A percentile compares a stretch with the other conserved stretches of the same genome.
Evolutionary conservation across 2,329 filamentous ascomycete genomes (phyloP).

Genomic region (Claviceps monticola): DNA sequence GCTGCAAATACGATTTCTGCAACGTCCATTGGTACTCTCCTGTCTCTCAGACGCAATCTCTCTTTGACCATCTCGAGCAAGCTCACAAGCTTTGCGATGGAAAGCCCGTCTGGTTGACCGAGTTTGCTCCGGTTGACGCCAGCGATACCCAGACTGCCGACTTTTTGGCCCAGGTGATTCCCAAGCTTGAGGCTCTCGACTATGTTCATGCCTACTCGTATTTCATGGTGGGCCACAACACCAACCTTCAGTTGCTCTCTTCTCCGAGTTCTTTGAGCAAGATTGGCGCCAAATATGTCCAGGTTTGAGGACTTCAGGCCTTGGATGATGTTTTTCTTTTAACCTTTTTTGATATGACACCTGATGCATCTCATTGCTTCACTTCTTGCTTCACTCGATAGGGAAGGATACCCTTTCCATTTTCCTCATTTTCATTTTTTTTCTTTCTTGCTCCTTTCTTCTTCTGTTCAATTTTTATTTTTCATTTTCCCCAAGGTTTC

Average conservation of each 20-base stretch:
- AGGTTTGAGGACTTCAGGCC: conserved; percentile 10
- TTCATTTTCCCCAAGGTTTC: background rate
- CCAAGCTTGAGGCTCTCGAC: conserved; percentile 32
- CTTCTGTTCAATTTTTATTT: background rate
- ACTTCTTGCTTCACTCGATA: conserved; percentile 25
- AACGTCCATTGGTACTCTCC: conserved; percentile 51
- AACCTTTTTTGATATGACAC: background rate
- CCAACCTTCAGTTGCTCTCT: conserved; percentile 26
- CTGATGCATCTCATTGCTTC: conserved; percentile 9
- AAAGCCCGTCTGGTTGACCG: conserved; percentile 48
- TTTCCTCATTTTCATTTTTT: background rate
- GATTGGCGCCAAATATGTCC: conserved; percentile 36
- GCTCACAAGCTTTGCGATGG: conserved; percentile 31
- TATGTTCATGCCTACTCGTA: conserved; percentile 44
- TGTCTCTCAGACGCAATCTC: conserved; percentile 37
- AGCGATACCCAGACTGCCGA: conserved; percentile 23
- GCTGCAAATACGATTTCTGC: conserved; percentile 45
- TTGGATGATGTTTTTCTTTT: background rate
- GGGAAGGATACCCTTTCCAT: conserved; percentile 14
- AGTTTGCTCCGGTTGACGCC: conserved; percentile 42
- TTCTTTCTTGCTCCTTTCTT: background rate
- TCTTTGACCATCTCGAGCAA: conserved; percentile 39
- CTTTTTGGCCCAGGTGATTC: conserved; percentile 37
- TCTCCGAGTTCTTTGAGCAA: conserved; percentile 26
- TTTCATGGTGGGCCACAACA: conserved; percentile 31